Conservation (phyloP, 2,329 filamentous ascomycete genomes). For the Cyphellophora attinorum region DNA sequence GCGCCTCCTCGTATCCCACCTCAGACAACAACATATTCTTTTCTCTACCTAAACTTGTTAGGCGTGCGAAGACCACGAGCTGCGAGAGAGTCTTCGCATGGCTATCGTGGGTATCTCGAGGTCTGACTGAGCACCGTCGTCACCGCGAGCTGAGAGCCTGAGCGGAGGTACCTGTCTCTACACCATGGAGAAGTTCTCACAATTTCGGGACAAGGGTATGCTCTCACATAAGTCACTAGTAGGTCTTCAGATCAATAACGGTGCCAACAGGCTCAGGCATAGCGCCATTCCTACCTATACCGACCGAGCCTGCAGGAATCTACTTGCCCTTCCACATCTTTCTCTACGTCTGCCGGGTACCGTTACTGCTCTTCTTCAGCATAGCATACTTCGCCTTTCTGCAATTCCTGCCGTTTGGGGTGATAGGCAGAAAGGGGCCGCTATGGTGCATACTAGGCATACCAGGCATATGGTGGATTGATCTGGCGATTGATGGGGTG, state of each 20-base stretch:
- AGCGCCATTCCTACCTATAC: slow-evolving; percentile 83
- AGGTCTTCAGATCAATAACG: slow-evolving; percentile 2
- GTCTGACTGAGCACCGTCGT: no score
- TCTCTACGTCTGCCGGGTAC: slow-evolving; percentile 72
- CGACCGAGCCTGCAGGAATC: slow-evolving; percentile 53
- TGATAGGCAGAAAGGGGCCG: slow-evolving; percentile 65
- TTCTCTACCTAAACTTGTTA: no score
- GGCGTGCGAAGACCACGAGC: no score
- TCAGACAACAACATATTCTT: no score
- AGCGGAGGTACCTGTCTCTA: no score
- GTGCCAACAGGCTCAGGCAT: slow-evolving; percentile 70
- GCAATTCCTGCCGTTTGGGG: slow-evolving; percentile 67
- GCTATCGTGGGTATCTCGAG: no score
- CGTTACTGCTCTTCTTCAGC: slow-evolving; percentile 61
- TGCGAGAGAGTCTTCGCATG: no score
- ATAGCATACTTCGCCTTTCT: slow-evolving; percentile 69
- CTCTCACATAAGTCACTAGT: slow-evolving; percentile 1
- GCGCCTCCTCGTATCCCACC: no score
- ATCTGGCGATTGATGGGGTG: slow-evolving; percentile 95
- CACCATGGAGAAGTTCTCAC: slow-evolving; percentile 92
- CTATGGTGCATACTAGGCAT: slow-evolving; percentile 82
- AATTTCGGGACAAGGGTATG: slow-evolving; percentile 80
- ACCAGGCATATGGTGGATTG: slow-evolving; percentile 95
- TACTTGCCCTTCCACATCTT: slow-evolving; percentile 57
- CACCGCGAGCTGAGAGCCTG: no score